These are phyloP conservation scores for Fragilaria crotonensis DNA, from an alignment of 108 stramenopile genomes.

Conservation along the genomic window DNA sequence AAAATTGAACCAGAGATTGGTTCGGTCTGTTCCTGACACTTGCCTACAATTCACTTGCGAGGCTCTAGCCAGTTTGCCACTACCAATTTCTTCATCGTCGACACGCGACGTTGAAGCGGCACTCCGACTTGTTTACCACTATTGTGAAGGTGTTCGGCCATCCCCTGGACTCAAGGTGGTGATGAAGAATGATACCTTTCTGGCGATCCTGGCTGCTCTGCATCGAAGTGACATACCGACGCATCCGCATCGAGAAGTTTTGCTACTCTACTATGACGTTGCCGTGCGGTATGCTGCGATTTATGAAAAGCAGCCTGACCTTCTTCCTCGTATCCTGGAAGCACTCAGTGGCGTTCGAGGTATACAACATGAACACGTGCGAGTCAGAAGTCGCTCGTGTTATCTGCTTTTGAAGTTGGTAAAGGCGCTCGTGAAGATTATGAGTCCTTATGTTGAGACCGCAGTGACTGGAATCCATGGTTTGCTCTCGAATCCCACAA, in stretches of 20 bases:
- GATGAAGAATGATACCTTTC: slow-evolving; percentile 45
- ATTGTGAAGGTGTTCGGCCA: slow-evolving; percentile 68
- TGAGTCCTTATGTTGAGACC: slow-evolving; percentile 57
- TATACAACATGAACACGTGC: slow-evolving; percentile 43
- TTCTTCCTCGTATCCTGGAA: slow-evolving; percentile 42
- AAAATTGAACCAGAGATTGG: slow-evolving; percentile 57
- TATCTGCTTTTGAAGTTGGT: slow-evolving; percentile 54
- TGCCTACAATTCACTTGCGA: slow-evolving; percentile 46
- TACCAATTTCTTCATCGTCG: slow-evolving; percentile 29
- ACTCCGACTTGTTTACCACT: slow-evolving; percentile 58
- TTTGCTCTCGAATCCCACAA: slow-evolving; percentile 38
- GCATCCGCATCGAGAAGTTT: slow-evolving; percentile 54
- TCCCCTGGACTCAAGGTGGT: slow-evolving; percentile 61
- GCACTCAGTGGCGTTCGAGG: slow-evolving; percentile 48
- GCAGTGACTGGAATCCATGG: slow-evolving; percentile 57
- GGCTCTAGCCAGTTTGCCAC: slow-evolving; percentile 21
- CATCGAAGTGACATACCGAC: slow-evolving; percentile 49
- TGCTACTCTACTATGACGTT: slow-evolving; percentile 59
- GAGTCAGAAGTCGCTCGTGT: slow-evolving; percentile 52
- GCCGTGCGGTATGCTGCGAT: slow-evolving; percentile 54
- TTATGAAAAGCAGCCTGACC: slow-evolving; percentile 36
- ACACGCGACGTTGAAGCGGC: slow-evolving; percentile 51
- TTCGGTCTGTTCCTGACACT: slow-evolving; percentile 30
- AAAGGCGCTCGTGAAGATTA: slow-evolving; percentile 39
- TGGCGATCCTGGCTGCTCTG: slow-evolving; percentile 42